A percentile compares a stretch with the other conserved stretches of the same genome.
Evolutionary conservation across 75 land plant species (phyloP).

Genomic region (Sequoia sempervirens): DNA sequence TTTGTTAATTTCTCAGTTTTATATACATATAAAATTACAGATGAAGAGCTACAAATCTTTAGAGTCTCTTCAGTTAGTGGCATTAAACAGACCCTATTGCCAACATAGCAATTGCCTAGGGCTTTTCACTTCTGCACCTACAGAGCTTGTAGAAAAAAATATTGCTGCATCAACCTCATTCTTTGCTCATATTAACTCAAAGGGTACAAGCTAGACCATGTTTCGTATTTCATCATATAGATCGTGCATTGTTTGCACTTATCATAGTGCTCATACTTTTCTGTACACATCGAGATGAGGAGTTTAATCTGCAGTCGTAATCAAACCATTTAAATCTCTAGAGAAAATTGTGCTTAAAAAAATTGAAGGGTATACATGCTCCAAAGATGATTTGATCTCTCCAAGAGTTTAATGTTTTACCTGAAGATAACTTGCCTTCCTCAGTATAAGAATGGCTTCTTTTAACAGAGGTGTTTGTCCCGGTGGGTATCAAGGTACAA

Average conservation of each 20-base stretch:
- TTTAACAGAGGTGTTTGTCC: neutral
- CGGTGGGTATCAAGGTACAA: neutral
- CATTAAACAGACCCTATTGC: neutral
- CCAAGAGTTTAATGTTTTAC: neutral
- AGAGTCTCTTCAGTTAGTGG: neutral
- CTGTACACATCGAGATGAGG: neutral
- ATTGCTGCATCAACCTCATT: neutral
- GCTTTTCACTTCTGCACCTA: neutral
- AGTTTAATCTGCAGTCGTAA: neutral
- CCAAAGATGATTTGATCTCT: neutral
- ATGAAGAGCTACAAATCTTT: neutral
- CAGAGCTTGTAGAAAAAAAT: neutral
- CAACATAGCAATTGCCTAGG: neutral
- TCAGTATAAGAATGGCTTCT: neutral
- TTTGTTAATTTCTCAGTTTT: neutral
- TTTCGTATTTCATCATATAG: neutral
- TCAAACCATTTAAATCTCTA: neutral
- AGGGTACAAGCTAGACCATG: neutral
- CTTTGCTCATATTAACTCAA: neutral
- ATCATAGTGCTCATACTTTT: neutral
- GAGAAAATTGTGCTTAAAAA: neutral
- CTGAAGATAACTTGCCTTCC: neutral
- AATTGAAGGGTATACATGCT: neutral
- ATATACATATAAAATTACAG: neutral
- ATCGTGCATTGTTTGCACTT: neutral